phyloP scores from a whole-genome alignment of 352 stramenopile genomes.

The Phytopythium chamaehyphon region DNA sequence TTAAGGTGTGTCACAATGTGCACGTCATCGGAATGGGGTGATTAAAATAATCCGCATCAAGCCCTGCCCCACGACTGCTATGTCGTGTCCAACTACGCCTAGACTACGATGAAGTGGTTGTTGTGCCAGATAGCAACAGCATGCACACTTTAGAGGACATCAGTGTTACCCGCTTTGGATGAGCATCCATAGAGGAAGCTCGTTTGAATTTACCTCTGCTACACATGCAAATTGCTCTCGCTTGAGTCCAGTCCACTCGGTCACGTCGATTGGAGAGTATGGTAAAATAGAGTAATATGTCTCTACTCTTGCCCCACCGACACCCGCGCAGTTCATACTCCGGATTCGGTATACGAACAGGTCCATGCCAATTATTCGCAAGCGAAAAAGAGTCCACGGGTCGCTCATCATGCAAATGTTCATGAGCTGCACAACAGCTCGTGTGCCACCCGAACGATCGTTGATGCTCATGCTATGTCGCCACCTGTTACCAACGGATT shows the following conservation, averaged over 20 bases:
- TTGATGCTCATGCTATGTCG: not conserved
- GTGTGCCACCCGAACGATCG: not conserved
- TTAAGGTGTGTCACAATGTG: too few relatives aligned
- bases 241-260: slow-evolving; percentile 19
- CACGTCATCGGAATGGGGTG: too few relatives aligned
- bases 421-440: slow-evolving; percentile 29
- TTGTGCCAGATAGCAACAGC: too few relatives aligned
- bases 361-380: slow-evolving; percentile 24
- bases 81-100: too few relatives aligned
- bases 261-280: slow-evolving; percentile 20
- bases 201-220: slow-evolving; percentile 16
- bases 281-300: slow-evolving; percentile 25
- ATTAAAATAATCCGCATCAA: too few relatives aligned
- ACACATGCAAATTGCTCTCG: slow-evolving; percentile 14
- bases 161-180: slow-evolving; percentile 14
- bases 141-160: not conserved
- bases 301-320: not conserved
- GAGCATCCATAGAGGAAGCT: slow-evolving; percentile 15
- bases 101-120: too few relatives aligned
- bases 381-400: slow-evolving; percentile 30
- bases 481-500: not conserved
- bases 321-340: not conserved
- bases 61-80: too few relatives aligned
- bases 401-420: slow-evolving; percentile 55
- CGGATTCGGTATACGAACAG: slow-evolving; percentile 31